phyloP scores from a whole-genome alignment of 2,329 filamentous ascomycete species.

The Fusarium longipes region DNA sequence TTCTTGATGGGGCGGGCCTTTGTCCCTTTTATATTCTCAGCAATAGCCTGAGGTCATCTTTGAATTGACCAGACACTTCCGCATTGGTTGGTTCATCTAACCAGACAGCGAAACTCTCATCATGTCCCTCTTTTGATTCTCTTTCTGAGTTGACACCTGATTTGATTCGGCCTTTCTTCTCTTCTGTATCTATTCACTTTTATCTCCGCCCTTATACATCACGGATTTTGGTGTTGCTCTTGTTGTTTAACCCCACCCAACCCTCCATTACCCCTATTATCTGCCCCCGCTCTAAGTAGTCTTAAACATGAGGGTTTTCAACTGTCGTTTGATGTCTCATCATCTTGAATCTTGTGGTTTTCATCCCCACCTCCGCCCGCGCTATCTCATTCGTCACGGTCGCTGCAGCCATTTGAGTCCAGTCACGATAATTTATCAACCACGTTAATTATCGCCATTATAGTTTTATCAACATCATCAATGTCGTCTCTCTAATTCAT shows the following conservation, averaged over 20 bases:
- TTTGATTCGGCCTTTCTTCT: neutral
- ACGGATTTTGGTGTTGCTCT: slow-evolving; percentile 30
- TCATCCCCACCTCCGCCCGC: slow-evolving; percentile 30
- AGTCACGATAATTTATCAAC: slow-evolving; percentile 23
- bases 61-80: slow-evolving; percentile 7
- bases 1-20: slow-evolving; percentile 30
- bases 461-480: slow-evolving; percentile 16
- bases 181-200: slow-evolving; percentile 1
- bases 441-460: slow-evolving; percentile 14
- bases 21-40: slow-evolving; percentile 45
- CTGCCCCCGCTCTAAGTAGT: slow-evolving; percentile 27
- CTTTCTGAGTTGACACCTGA: slow-evolving; percentile 2
- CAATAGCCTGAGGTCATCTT: slow-evolving; percentile 39
- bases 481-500: slow-evolving; percentile 26
- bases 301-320: slow-evolving; percentile 41
- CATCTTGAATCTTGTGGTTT: slow-evolving; percentile 41
- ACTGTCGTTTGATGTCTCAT: slow-evolving; percentile 22
- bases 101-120: slow-evolving; percentile 13
- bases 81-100: slow-evolving; percentile 1
- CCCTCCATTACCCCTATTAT: slow-evolving; percentile 30
- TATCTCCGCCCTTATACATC: slow-evolving; percentile 12
- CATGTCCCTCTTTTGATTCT: neutral
- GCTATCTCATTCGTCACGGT: slow-evolving; percentile 36
- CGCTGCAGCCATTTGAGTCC: neutral
- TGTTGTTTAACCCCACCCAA: slow-evolving; percentile 10